Percentiles rank a stretch among this genome's conserved stretches.
Evolutionary conservation across 139 green algal genomes (phyloP).

Genomic region (Chlamydomonas eustigma): DNA sequence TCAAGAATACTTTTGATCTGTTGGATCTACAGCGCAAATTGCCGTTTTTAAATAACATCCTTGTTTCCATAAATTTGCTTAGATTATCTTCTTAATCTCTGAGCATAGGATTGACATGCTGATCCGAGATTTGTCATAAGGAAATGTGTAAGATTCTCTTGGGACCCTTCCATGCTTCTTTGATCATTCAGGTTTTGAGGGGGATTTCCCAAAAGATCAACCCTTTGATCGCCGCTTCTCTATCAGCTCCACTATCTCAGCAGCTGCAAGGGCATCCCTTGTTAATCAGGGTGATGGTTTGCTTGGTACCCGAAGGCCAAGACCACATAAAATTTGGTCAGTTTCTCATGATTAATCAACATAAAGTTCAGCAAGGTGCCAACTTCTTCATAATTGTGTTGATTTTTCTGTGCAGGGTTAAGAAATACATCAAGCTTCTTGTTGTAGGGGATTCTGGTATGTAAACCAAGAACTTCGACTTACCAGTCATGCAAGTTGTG

Average conservation of each 20-base stretch:
- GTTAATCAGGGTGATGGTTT: slow-evolving; percentile 17
- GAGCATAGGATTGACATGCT: no score
- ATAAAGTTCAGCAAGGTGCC: slow-evolving; percentile 13
- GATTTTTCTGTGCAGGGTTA: neutral
- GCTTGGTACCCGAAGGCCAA: slow-evolving; percentile 42
- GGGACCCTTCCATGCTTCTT: no score
- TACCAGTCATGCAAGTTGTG: neutral
- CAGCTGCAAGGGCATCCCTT: neutral
- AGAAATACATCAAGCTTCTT: slow-evolving; percentile 43
- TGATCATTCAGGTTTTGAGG: no score
- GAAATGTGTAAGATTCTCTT: no score
- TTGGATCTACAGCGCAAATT: no score
- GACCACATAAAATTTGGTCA: slow-evolving; percentile 63
- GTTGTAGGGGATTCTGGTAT: slow-evolving; percentile 50
- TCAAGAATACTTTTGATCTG: no score
- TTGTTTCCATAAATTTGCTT: no score
- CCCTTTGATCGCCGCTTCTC: neutral
- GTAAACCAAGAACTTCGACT: neutral
- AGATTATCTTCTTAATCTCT: no score
- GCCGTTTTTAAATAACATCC: no score
- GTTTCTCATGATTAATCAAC: slow-evolving; percentile 35
- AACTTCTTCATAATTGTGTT: neutral
- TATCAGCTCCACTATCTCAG: neutral
- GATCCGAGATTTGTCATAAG: no score
- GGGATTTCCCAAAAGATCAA: no score